Evolutionary conservation across 495 filamentous ascomycete species (phyloP), one percentile per base, ranked within the genome.

Genomic region (Neurospora pannonica): DNA sequence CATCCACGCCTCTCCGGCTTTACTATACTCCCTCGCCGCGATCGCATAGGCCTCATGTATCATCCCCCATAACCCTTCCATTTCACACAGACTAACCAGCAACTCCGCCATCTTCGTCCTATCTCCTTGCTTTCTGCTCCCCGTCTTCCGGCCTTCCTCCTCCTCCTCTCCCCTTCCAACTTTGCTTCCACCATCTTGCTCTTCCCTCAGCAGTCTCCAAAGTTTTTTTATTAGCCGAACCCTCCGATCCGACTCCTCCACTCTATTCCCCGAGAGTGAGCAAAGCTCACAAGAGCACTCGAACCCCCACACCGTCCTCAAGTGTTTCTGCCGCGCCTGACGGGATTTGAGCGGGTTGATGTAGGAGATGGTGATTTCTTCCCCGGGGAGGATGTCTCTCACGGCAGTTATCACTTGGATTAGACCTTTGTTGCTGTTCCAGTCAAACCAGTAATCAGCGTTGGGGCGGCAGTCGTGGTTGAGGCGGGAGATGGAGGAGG

Each of bases 381-480:
- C 81, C 42, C 80, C 84, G 0, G 77, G 76, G 1, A 5, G 4
- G 43, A 85, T 81, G n/a, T 80, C 79, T 5, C 81, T 76, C 2
- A 80, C 77, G 36, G 84, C 83, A 54, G 80, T 75, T 9, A 86
- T 77, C 62, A 77, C 79, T 60, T 86, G 84, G 10, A 76, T 74
- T 15, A 85, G 80, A 1, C 78, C 75, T 7, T 70, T 73, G 60
- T 79, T 75, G 13, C 15, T 72, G 42, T 80, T 74, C 54, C 54
- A 67, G 37, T 82, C 80, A 62, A 82, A 85, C 72, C 78, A 80
- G 80, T 86, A 85, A 46, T 83, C 83, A 13, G 81, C 82, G 43
- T 84, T 85, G 9, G 84, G 81, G 0, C 83, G 82, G 74, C 84
- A 86, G 76, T 82, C 83, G 75, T 86, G 84, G 74, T 86, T 86